These are phyloP conservation scores for Cladosporium sphaerospermum DNA, from an alignment of 2,329 filamentous ascomycete species.

Conservation along the genomic window DNA sequence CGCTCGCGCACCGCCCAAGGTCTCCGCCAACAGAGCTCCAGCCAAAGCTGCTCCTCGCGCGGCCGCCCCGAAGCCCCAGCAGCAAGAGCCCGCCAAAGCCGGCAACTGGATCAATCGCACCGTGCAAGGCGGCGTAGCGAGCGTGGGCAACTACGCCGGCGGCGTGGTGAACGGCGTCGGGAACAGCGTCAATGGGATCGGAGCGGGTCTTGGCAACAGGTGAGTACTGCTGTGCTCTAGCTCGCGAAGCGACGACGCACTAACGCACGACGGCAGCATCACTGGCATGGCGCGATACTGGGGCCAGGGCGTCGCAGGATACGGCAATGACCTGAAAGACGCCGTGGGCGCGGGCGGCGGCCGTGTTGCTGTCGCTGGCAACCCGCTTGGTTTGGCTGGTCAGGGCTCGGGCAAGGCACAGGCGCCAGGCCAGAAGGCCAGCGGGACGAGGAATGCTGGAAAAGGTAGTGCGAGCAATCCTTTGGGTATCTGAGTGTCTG, in stretches of 20 bases:
- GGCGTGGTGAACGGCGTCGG: conserved; percentile 39
- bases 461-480: conserved; percentile 37
- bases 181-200: conserved; percentile 42
- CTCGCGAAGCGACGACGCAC: background rate
- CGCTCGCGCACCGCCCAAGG: conserved; percentile 7
- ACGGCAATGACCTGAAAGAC: conserved; percentile 47
- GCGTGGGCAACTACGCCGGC: conserved; percentile 40
- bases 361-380: conserved; percentile 39
- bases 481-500: conserved; percentile 30
- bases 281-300: conserved; percentile 40
- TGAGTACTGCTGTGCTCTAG: conserved; percentile 19
- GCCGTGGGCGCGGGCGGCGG: conserved; percentile 38
- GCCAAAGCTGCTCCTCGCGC: background rate
- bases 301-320: conserved; percentile 44
- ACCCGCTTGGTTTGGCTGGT: conserved; percentile 40
- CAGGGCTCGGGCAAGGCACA: conserved; percentile 27
- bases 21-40: conserved; percentile 7
- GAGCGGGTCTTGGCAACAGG: conserved; percentile 38
- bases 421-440: conserved; percentile 16
- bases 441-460: conserved; percentile 21
- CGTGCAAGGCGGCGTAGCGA: conserved; percentile 37
- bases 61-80: conserved; percentile 1
- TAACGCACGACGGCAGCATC: conserved; percentile 28
- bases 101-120: conserved; percentile 43
- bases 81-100: conserved; percentile 11